Conservation (phyloP, 805 yeast genomes). For the Nakazawaea ernobii region DNA sequence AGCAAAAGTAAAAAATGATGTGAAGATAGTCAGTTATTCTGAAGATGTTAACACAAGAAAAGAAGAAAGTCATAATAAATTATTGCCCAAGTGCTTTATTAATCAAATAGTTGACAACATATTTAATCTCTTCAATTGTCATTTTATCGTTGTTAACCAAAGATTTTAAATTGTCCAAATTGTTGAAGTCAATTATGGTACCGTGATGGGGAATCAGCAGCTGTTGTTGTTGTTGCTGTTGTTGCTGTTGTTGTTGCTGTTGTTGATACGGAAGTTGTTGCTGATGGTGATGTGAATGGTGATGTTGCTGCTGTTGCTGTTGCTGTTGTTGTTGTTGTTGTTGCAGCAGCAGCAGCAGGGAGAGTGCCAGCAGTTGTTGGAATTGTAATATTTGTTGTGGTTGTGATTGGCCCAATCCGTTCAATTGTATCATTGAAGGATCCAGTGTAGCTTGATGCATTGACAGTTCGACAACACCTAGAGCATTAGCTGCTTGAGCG, state of each 20-base stretch:
- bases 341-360: slow-evolving; percentile 7
- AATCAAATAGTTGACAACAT: slow-evolving; percentile 8
- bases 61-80: not conserved
- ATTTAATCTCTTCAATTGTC: slow-evolving; percentile 11
- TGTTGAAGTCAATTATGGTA: slow-evolving; percentile 8
- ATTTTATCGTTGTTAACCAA: slow-evolving; percentile 10
- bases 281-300: not conserved
- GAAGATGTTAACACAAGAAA: too few species aligned
- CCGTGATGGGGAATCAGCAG: slow-evolving; percentile 7
- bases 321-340: slow-evolving; percentile 8
- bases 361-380: slow-evolving; percentile 8
- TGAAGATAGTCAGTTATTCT: too few species aligned
- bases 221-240: slow-evolving; percentile 5
- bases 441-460: slow-evolving; percentile 10
- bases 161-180: slow-evolving; percentile 6
- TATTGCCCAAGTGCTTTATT: not conserved
- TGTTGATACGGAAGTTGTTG: not conserved
- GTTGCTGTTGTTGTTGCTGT: slow-evolving; percentile 1
- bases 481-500: slow-evolving; percentile 3
- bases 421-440: slow-evolving; percentile 10
- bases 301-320: slow-evolving; percentile 8
- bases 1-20: too few species aligned
- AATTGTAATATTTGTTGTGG: slow-evolving; percentile 10
- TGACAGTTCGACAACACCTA: slow-evolving; percentile 8
- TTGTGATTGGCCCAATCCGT: slow-evolving; percentile 7